Evolutionary conservation across 1,139 yeast species (phyloP).

Genomic region (Lodderomyces parapsilosis): DNA sequence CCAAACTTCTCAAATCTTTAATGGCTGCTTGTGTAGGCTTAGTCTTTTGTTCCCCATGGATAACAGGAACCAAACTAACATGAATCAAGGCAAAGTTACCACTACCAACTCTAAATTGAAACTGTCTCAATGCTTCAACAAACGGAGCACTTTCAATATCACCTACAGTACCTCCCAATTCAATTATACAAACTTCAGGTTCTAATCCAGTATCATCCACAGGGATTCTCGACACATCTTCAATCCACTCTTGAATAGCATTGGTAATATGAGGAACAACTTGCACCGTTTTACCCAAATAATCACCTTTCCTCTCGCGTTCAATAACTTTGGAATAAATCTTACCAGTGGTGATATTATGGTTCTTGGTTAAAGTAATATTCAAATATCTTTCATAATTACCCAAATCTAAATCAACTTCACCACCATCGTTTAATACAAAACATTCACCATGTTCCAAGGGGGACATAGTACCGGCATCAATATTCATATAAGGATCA

Average conservation of each 20-base stretch:
- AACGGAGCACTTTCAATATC: conserved; percentile 99
- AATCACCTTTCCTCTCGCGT: conserved; percentile 94
- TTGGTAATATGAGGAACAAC: conserved; percentile 97
- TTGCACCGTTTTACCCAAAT: conserved; percentile 98
- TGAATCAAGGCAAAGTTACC: conserved; percentile 95
- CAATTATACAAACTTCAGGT: conserved; percentile 93
- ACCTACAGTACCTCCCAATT: conserved; percentile 99
- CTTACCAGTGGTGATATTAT: conserved; percentile 97
- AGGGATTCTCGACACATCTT: conserved; percentile 85
- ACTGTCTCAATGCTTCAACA: conserved; percentile 97
- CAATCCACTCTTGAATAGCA: conserved; percentile 98
- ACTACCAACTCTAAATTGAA: conserved; percentile 93
- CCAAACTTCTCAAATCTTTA: conserved; percentile 91
- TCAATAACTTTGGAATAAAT: conserved; percentile 93
- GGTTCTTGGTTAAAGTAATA: conserved; percentile 88
- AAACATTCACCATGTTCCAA: conserved; percentile 99
- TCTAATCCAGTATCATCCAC: conserved; percentile 89
- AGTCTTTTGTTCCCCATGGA: conserved; percentile 97
- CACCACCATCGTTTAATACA: conserved; percentile 98
- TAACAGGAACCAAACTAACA: conserved; percentile 95
- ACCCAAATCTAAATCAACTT: conserved; percentile 96
- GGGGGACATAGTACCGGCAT: conserved; percentile 99
- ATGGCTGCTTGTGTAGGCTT: conserved; percentile 99
- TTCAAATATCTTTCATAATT: conserved; percentile 96
- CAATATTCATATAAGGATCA: conserved; percentile 98